Base-by-base conservation (phyloP, 2,329 filamentous ascomycete genomes). In the Trichophyton simii region DNA sequence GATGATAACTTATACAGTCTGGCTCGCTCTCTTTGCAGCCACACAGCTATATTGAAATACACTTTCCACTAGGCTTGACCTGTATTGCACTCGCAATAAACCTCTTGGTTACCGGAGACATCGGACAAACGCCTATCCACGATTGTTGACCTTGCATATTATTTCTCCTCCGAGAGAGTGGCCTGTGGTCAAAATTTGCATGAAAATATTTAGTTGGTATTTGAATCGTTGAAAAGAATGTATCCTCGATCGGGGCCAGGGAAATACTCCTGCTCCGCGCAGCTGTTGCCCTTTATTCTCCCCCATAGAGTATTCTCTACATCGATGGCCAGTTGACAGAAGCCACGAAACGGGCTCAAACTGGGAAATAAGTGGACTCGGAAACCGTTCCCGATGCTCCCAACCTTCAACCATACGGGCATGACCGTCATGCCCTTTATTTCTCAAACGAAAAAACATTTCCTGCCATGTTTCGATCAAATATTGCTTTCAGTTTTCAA, bases 1-100 rank as follows among this genome's bases (percentile, higher is more conserved):
- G 77, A 59, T 78, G 75, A 77, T 20, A n/a, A 15, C 8, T 1
- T 52, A 7, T 13, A 31, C 3, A 13, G 28, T 11, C 36, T 42
- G 57, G 22, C 34, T 58, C 25, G 20, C 57, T 58, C 9, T n/a
- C 5, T 15, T 22, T 20, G 20, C 52, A 11, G 52, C 31, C 31
- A 38, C 34, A 38, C 8, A 38, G 11, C 34, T 3, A 9, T 28
- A 15, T 34, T 36, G n/a, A 55, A 13, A 18, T 34, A 55, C 15
- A 20, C 2, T 55, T 55, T 36, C 52, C 9, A 9, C 52, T 36
- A 4, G 25, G 52, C 52, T 34, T 9, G 13, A 15, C 31, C 15
- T 36, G n/a, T 36, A 55, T 18, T 20, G 28, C n/a, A 36, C 28
- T 36, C 1, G 8, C 31, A 5, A 18, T 20, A 55, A 28, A 20